Evolutionary conservation across 176 grass and related monocot species (phyloP).

Genomic region (Aegilops longissima): DNA sequence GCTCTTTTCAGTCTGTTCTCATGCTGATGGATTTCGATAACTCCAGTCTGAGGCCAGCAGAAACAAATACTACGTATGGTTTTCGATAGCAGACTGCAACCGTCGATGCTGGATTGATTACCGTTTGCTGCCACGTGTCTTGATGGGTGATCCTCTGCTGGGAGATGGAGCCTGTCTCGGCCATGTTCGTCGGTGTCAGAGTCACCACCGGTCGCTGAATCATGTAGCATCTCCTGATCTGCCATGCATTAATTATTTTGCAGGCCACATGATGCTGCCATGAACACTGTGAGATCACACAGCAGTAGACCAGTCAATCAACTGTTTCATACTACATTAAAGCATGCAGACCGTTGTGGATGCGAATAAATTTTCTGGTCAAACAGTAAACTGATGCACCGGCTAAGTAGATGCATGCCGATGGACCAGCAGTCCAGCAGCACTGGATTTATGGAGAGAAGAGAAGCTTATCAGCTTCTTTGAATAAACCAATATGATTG

Average conservation of each 20-base stretch:
- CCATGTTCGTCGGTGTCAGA: slow-evolving; percentile 6
- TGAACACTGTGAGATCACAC: not conserved
- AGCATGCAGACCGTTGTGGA: not conserved
- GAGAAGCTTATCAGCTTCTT: not conserved
- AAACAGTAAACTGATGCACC: slow-evolving; percentile 13
- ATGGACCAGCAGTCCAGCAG: not conserved
- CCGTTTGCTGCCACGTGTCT: not conserved
- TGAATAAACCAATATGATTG: slow-evolving; percentile 22
- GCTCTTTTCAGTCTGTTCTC: no score
- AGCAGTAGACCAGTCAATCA: not conserved
- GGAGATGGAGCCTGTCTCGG: not conserved
- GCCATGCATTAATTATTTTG: slow-evolving; percentile 9
- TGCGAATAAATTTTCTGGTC: not conserved
- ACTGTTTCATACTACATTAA: slow-evolving; percentile 2
- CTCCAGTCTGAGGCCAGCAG: not conserved
- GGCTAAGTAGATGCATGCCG: not conserved
- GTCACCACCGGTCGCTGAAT: not conserved
- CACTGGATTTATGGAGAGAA: not conserved
- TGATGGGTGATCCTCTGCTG: not conserved
- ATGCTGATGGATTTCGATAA: no score
- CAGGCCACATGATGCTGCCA: slow-evolving; percentile 1
- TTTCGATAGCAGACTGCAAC: not conserved
- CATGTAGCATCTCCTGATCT: slow-evolving; percentile 9
- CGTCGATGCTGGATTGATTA: not conserved
- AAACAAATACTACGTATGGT: not conserved